Conservation (phyloP, 257 asterid genomes). For the Echium plantagineum region DNA sequence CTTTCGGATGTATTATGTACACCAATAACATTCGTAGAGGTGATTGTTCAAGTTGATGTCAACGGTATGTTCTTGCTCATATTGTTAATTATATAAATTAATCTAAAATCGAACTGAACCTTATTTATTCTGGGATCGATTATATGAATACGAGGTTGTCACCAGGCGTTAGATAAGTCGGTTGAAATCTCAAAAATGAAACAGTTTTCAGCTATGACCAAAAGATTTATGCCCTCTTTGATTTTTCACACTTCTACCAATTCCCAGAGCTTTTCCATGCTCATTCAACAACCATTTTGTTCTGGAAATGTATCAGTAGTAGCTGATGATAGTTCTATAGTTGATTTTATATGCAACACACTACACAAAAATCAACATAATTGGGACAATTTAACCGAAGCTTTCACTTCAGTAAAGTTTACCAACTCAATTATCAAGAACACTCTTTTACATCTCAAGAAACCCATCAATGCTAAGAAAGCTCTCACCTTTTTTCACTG, state of each 20-base stretch:
- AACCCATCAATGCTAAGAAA: constrained; percentile 44
- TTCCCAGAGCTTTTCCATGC: neutral
- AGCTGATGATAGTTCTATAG: constrained; percentile 9
- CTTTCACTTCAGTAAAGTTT: constrained; percentile 32
- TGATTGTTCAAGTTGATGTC: neutral
- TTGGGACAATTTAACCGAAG: constrained; percentile 44
- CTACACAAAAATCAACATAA: constrained; percentile 25
- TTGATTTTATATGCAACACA: constrained; percentile 34
- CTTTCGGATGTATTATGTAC: no score
- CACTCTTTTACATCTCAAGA: constrained; percentile 51
- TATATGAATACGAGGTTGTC: no score
- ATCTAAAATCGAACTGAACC: no score
- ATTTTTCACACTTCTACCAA: constrained; percentile 8
- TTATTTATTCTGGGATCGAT: no score
- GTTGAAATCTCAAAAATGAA: neutral
- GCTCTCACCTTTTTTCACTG: constrained; percentile 78
- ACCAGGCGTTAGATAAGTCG: no score
- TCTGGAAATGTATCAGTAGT: constrained; percentile 4
- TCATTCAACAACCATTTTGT: constrained; percentile 3
- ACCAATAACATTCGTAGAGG: no score
- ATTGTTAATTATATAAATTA: no score
- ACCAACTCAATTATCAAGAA: constrained; percentile 23
- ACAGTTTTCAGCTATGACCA: no score
- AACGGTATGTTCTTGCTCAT: no score
- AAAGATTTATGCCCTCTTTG: neutral